Conservation (phyloP, 2,329 filamentous ascomycete genomes). For the Thermoascus crustaceus region DNA sequence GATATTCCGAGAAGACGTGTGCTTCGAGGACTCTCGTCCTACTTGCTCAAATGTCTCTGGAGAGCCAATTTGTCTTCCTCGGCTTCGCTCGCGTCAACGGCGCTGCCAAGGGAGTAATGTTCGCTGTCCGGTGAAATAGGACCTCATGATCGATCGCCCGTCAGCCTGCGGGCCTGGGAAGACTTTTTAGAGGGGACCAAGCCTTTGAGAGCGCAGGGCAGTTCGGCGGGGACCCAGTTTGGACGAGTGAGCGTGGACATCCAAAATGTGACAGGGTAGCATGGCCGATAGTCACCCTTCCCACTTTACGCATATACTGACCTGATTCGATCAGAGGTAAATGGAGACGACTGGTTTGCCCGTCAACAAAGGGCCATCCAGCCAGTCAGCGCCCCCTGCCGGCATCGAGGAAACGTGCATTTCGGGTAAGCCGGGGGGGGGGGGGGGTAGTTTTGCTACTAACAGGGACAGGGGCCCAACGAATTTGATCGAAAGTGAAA, state of each 20-base stretch:
- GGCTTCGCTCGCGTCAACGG: too few species aligned
- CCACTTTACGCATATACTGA: background rate
- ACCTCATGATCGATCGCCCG: slow-evolving; percentile 1
- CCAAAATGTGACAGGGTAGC: slow-evolving; percentile 1
- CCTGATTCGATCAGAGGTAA: background rate
- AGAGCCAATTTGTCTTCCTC: too few species aligned
- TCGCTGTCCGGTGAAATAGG: background rate
- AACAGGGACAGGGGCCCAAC: background rate
- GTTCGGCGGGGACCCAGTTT: background rate
- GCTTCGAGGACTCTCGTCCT: too few species aligned
- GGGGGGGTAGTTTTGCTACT: background rate
- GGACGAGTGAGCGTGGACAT: background rate
- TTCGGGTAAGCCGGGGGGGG: background rate
- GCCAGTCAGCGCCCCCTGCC: slow-evolving; percentile 1
- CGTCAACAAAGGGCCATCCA: background rate
- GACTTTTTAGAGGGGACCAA: slow-evolving; percentile 4
- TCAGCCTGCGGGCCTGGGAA: background rate
- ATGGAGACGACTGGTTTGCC: background rate
- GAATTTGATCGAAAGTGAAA: background rate
- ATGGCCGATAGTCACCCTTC: background rate
- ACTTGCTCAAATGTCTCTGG: too few species aligned
- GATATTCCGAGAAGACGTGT: background rate
- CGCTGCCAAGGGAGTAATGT: background rate
- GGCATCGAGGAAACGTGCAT: background rate
- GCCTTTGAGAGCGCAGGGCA: background rate